A percentile compares a stretch with the other conserved stretches of the same genome.
These are phyloP conservation scores for Quercus variabilis DNA, from an alignment of 306 rosid species.

Conservation along the genomic window DNA sequence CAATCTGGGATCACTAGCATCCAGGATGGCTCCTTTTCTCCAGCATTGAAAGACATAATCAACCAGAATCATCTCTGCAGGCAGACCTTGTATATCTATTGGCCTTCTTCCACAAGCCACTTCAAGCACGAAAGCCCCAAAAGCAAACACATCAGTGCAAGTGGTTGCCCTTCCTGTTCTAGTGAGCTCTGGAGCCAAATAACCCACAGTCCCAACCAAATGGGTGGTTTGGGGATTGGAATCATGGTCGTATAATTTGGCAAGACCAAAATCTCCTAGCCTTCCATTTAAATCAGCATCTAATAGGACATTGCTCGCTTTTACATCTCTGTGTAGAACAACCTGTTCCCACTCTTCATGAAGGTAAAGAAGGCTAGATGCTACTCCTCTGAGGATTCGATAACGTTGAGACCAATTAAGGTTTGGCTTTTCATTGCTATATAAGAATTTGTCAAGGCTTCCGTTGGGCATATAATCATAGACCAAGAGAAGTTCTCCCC, in stretches of 20 bases:
- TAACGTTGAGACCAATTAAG: slow-evolving; percentile 18
- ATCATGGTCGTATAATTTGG: slow-evolving; percentile 55
- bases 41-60: slow-evolving; percentile 49
- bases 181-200: slow-evolving; percentile 59
- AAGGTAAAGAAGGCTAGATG: slow-evolving; percentile 51
- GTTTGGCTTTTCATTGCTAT: slow-evolving; percentile 25
- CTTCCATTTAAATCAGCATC: slow-evolving; percentile 56
- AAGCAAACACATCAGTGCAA: slow-evolving; percentile 54
- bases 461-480: slow-evolving; percentile 76
- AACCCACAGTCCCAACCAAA: slow-evolving; percentile 71
- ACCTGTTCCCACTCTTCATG: slow-evolving; percentile 73
- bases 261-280: slow-evolving; percentile 72
- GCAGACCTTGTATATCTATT: slow-evolving; percentile 22
- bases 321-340: slow-evolving; percentile 70
- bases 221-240: slow-evolving; percentile 55
- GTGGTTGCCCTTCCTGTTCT: slow-evolving; percentile 57
- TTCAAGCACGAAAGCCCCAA: slow-evolving; percentile 59
- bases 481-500: slow-evolving; percentile 52
- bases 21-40: slow-evolving; percentile 39
- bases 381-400: slow-evolving; percentile 45
- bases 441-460: slow-evolving; percentile 56
- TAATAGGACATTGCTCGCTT: slow-evolving; percentile 63
- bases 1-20: slow-evolving; percentile 25
- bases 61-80: slow-evolving; percentile 39
- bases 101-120: slow-evolving; percentile 71